Conservation (phyloP, 306 rosid species). For the Vigna angularis region DNA sequence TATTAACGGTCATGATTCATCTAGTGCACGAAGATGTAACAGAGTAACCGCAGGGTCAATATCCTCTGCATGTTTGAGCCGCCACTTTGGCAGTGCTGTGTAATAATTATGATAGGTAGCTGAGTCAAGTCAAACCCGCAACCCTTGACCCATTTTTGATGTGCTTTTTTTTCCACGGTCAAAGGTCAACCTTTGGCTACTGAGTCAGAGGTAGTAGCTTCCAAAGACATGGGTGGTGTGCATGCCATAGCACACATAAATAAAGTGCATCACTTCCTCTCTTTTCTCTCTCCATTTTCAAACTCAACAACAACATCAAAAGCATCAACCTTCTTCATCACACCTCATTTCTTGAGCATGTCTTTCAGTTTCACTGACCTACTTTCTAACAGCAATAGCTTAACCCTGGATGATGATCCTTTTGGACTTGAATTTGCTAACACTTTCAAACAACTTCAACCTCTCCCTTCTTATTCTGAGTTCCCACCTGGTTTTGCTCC, state of each 20-base stretch:
- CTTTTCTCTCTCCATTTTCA: constrained; percentile 33
- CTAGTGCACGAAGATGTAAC: neutral
- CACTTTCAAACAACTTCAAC: constrained; percentile 46
- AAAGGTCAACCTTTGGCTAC: constrained; percentile 53
- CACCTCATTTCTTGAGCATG: constrained; percentile 28
- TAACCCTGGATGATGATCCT: constrained; percentile 48
- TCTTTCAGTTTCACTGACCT: constrained; percentile 52
- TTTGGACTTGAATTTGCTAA: constrained; percentile 46
- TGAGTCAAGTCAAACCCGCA: constrained; percentile 85
- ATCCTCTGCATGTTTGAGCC: neutral
- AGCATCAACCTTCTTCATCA: neutral
- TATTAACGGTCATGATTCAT: neutral
- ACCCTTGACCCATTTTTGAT: constrained; percentile 54
- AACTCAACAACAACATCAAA: neutral
- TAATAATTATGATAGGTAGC: neutral
- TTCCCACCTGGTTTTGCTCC: constrained; percentile 50
- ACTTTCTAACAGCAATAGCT: constrained; percentile 39
- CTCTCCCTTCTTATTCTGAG: constrained; percentile 48
- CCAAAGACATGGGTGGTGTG: constrained; percentile 15
- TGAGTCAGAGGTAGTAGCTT: constrained; percentile 50
- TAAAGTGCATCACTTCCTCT: neutral
- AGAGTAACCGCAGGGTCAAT: neutral
- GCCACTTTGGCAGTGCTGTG: neutral
- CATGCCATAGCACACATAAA: neutral
- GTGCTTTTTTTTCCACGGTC: constrained; percentile 69